These are phyloP conservation scores for Telfairia occidentalis DNA, from an alignment of 331 rosid species.

Conservation along the genomic window DNA sequence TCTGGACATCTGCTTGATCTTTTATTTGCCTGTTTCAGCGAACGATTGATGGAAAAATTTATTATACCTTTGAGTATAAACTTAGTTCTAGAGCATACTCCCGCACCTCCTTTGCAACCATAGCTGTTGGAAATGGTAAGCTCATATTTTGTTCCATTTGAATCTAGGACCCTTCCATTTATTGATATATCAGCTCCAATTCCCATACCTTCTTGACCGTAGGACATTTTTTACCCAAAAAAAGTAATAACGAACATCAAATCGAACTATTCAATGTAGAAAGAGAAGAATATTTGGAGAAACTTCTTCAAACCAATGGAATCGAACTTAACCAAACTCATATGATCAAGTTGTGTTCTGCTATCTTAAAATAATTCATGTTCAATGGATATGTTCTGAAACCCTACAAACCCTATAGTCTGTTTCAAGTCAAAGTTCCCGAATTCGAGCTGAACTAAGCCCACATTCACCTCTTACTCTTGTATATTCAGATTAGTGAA, in stretches of 20 bases:
- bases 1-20: background rate
- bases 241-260: background rate
- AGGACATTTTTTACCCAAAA: background rate
- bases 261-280: background rate
- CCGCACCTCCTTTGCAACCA: conserved; percentile 61
- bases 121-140: conserved; percentile 87
- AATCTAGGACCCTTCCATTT: background rate
- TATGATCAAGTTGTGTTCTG: background rate
- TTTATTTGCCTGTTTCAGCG: conserved; percentile 33
- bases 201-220: background rate
- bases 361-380: background rate
- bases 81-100: conserved; percentile 56
- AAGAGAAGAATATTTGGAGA: background rate
- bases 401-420: background rate
- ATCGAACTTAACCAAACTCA: background rate
- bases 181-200: background rate
- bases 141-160: background rate
- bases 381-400: no score
- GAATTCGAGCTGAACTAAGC: background rate
- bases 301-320: background rate
- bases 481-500: background rate
- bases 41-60: conserved; percentile 64
- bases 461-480: background rate
- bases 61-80: conserved; percentile 70
- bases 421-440: background rate